Base-by-base conservation (phyloP, 345 rosid species). In the Zanthoxylum bungeanum region DNA sequence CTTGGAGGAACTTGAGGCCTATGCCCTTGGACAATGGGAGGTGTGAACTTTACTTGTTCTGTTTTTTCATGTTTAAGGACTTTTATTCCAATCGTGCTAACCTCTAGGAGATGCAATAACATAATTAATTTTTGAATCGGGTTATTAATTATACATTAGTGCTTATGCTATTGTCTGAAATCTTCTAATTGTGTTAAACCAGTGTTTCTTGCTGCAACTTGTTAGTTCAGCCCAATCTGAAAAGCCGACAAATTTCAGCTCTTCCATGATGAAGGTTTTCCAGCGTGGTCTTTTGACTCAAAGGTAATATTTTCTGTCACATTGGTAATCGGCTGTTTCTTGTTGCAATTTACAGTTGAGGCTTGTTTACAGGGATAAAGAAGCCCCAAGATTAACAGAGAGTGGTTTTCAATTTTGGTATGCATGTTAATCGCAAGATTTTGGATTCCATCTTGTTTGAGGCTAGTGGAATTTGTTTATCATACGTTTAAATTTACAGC, bases 351-450 rank as follows among this genome's bases (percentile, higher is more conserved):
- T 36, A 65, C 49, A 68, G 55, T 27, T 46, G 71, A 64, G 64
- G 58, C 74, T 69, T 64, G 53, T 57, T 55, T 74, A 40, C 86
- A 90, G 99, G 85, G 97, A 94, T 56, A 92, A 75, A 85, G 96
- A 92, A 62, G 84, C 84, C 76, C 88, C 93, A 44, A 87, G 88
- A 70, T 81, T 95, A 80, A 89, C 97, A 21, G 98, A 95, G 85
- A 83, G 90, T 81, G 98, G 98, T 79, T 95, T 95, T 80, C 99
- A 95, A 82, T 95, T 95, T 82, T 95, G 98, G 98, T 95, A 86
- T 71, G 92, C 63, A 60, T 40, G 28, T 74, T 73, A 75, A 63
- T 73, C 64, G 77, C 33, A 44, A 64, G 64, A 14, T 53, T 73
- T 68, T 82, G 17, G 60, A 47, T 53, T 76, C 79, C 60, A 58